phyloP scores from a whole-genome alignment of 176 grass and related monocot genomes.

The Otatea glauca region DNA sequence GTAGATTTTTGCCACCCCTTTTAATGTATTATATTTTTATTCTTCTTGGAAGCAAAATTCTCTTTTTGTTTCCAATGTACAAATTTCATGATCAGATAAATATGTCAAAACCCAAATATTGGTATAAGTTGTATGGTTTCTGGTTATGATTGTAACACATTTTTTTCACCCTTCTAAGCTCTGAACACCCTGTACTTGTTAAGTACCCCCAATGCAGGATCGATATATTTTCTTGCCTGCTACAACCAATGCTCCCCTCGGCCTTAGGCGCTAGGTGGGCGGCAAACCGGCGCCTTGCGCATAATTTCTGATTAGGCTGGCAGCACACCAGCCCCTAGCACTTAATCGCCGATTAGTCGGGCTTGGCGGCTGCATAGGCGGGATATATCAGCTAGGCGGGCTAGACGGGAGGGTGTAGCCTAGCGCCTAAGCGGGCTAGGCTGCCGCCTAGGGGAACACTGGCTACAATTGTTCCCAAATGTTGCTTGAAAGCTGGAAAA shows the following conservation, averaged over 20 bases:
- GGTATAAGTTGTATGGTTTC: not conserved
- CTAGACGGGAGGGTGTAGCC: too few species aligned
- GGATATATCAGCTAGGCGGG: too few species aligned
- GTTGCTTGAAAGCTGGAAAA: slow-evolving; percentile 30
- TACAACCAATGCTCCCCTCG: not conserved
- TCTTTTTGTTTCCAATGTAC: not conserved
- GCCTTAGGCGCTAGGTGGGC: too few species aligned
- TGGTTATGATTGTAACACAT: not conserved
- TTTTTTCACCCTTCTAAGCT: not conserved
- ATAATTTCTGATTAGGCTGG: too few species aligned
- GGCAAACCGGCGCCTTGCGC: too few species aligned
- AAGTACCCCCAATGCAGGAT: slow-evolving; percentile 25
- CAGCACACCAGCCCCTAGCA: too few species aligned
- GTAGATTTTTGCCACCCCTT: slow-evolving; percentile 4
- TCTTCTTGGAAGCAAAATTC: slow-evolving; percentile 5
- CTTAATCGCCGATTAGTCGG: too few species aligned
- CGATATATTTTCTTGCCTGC: slow-evolving; percentile 30
- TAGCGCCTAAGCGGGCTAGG: too few species aligned
- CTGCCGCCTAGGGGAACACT: too few species aligned
- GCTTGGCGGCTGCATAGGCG: too few species aligned
- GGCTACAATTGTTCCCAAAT: slow-evolving; percentile 2
- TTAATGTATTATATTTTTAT: not conserved
- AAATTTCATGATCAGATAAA: not conserved
- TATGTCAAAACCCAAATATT: not conserved
- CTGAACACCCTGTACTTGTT: slow-evolving; percentile 19